phyloP scores from a whole-genome alignment of 2,329 filamentous ascomycete species.

The Colletotrichum horii region DNA sequence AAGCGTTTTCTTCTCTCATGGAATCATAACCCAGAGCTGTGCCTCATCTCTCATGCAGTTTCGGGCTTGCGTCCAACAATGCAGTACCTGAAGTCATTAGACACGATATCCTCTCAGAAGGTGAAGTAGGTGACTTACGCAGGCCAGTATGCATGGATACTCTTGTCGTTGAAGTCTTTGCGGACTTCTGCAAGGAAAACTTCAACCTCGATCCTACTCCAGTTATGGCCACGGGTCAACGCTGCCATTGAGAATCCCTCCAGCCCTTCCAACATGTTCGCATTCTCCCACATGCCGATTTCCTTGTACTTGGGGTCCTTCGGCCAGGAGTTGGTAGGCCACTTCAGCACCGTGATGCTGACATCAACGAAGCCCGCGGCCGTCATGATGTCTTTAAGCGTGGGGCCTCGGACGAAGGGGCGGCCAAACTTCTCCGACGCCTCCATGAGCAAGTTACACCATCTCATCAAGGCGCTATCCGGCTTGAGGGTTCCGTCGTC shows the following conservation, averaged over 20 bases:
- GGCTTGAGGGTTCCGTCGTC: not conserved
- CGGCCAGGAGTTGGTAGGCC: constrained; percentile 57
- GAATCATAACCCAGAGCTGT: not conserved
- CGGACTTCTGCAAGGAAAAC: constrained; percentile 26
- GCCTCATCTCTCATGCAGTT: not conserved
- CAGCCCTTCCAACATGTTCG: not conserved
- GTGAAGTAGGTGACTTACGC: not conserved
- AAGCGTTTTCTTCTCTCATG: not conserved
- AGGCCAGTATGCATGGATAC: constrained; percentile 27
- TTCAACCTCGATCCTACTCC: constrained; percentile 24
- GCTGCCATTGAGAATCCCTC: not conserved
- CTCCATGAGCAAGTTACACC: constrained; percentile 30
- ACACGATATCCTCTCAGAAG: not conserved
- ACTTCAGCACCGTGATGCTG: constrained; percentile 48
- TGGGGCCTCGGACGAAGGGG: constrained; percentile 41
- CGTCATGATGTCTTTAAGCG: constrained; percentile 38
- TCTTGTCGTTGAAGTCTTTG: constrained; percentile 24
- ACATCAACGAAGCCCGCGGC: constrained; percentile 55
- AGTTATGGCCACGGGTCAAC: constrained; percentile 16
- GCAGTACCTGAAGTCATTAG: not conserved
- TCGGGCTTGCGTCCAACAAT: not conserved
- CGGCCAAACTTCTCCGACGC: constrained; percentile 32
- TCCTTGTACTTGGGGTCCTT: constrained; percentile 56
- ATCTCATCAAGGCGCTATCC: constrained; percentile 25
- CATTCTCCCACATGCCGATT: constrained; percentile 39